Evolutionary conservation across 177 flowering plant genomes (phyloP), one percentile per base, ranked within the genome.

Genomic region (Vitis hybrid): DNA sequence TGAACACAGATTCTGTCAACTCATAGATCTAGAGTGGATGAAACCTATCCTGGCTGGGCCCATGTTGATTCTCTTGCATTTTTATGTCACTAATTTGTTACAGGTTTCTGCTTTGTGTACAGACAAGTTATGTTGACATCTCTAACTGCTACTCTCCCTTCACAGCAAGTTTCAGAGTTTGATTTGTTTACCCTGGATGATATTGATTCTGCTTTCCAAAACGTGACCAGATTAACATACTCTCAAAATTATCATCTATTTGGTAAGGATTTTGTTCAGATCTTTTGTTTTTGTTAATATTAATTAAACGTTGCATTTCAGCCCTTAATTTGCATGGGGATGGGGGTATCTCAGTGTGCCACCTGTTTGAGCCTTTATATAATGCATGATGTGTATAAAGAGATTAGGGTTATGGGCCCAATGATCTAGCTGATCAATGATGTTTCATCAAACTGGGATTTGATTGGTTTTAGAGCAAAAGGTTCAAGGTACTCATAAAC

Each of bases 111-210:
- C 4, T 24, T 16, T 40, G 55, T 62, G 52, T 61, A 48, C 16
- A 48, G 11, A 57, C 21, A 57, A 40, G 32, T 40, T 66, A 60
- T 21, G 50, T 46, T 59, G 30, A 50, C 24, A 56, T 74, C 56
- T 54, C 60, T 70, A 21, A 68, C 24, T 16, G 48, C 61, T 1
- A 30, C 16, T 51, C 15, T 76, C 9, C 11, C 6, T 70, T 67
- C 79, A 84, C 95, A 94, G 98, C 97, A 91, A 91, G 93, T 94
- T 19, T 94, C 98, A 4, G 97, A 94, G 63, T 92, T 94, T 78
- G 97, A 94, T 75, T 72, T 89, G 76, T 94, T 94, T 72, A 87
- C 91, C 10, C 76, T 92, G 73, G 97, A 94, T 76, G 97, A 94
- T 65, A 87, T 94, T 71, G 98, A 94, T 80, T 76, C 85, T 71